Evolutionary conservation across 805 yeast genomes (phyloP), one percentile per base, ranked within the genome.

Genomic region (Cyberlindnera saturnus): DNA sequence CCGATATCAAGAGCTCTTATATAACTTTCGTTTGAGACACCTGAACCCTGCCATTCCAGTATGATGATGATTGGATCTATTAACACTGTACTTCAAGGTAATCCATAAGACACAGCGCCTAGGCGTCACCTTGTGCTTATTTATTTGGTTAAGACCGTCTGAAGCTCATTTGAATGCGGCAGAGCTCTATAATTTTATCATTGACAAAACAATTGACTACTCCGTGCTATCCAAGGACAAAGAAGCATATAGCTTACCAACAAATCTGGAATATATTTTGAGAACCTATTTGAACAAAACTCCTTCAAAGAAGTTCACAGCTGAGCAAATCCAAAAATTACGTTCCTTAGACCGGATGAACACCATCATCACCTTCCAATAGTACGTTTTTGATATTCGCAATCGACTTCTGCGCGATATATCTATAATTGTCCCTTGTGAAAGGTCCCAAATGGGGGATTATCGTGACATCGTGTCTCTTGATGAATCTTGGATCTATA

Each of bases 371-470:
- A 17, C 40, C 42, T 15, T 47, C 44, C 9, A 47, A 23, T 10
- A 50, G 39, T 13, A 50, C 53, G 30, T 43, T 34, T 37, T 32
- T 70, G 19, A 84, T 74, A 56, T 83, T 83, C 41, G 69, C 59
- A 57, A 84, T 58, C 19, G 86, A 79, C 35, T 64, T 63, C 6
- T 63, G 55, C 1, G 82, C 76, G 32, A 85, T 75, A 18, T 61
- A 60, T 43, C 71, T 66, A 48, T 73, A 75, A 52, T 77, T 77
- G 46, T 79, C 81, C 10, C 63, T 57, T 0, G 88, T 82, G 5
- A 82, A 73, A 18, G 87, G 79, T 0, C 87, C 93, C 36, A 83
- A 57, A 59, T 86, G 93, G 2, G 93, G 93, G 11, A 83, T 70
- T 35, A 81, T 62, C 0, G 79, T 64, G n/a, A 83, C 84, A 59